Evolutionary conservation across 2,329 filamentous ascomycete genomes (phyloP), one percentile per base, ranked within the genome.

Genomic region (Scytalidium sp.): DNA sequence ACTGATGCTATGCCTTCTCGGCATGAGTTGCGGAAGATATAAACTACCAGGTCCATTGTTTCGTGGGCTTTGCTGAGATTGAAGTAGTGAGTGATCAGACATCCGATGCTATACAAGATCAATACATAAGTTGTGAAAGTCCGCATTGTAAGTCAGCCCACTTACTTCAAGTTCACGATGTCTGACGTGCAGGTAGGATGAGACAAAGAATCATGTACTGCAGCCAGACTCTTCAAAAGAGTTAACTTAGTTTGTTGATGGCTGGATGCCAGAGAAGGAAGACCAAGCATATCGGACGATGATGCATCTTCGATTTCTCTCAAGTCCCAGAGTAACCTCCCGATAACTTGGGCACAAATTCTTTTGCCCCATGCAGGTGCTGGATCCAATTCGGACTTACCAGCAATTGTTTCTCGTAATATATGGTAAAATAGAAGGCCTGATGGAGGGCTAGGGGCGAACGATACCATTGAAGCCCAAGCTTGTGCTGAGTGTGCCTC

Each of bases 351-450:
- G 8, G 42, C 22, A 44, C 42, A 44, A 23, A 44, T 8, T 17
- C 42, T 44, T 17, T 44, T 44, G 8, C 19, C 42, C 42, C 42
- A 44, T 15, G 42, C 42, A 11, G 42, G 42, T 13, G 23, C 21
- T 3, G 17, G 8, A 21, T 25, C 21, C 19, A 23, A 25, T 11
- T 4, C 17, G 15, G 42, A 23, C 11, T 44, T 44, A 21, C n/a
- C 17, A 2, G 42, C 42, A 10, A 44, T 23, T 13, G 23, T 25
- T 22, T 44, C 42, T 22, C 42, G 17, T 22, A 44, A 8, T 20
- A 42, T 3, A 42, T n/a, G 81, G 88, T 13, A 85, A 89, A 60
- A 46, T 32, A 20, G 23, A 19, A 40, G 13, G 8, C 43, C 21
- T 13, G 17, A 27, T n/a, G 43, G 45, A 15, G 27, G n/a, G 20